Evolutionary conservation across 1,284 basidiomycete genomes (phyloP), one percentile per base, ranked within the genome.

Genomic region (Irpex sp.): DNA sequence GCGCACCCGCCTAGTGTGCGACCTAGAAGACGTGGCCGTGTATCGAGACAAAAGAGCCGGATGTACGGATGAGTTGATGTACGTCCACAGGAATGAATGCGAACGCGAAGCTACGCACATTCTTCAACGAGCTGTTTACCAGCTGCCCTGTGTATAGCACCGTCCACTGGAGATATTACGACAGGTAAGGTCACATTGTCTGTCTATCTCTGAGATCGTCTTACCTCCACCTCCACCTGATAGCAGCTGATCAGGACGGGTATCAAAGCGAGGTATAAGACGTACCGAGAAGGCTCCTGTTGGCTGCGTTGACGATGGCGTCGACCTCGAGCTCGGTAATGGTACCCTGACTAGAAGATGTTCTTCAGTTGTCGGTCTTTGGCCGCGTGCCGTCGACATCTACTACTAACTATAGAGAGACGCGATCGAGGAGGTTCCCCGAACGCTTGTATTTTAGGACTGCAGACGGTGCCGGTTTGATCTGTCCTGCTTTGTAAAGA

Each of bases 301-400:
- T 95, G 4, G 94, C 94, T 6, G 94, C 95, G 72, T 96, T 97
- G 59, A 96, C 94, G 64, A 97, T 92, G 31, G 87, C 82, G 72
- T 94, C 92, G 7, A 92, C 77, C 58, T 86, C 78, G 31, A 94
- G 73, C 64, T 80, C 78, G 5, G 92, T 94, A 65, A 94, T 93
- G 73, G 94, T 89, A 48, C 89, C 91, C 70, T 88, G 85, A 70
- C 92, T 93, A 70, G 38, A 13, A 61, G 60, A 44, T 44, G 40
- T 15, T n/a, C 37, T 21, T 58, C 44, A 47, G 44, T n/a, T 47
- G 44, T 26, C 26, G 26, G 3, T 2, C 44, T 47, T 47, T 47
- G 44, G 5, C 44, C 44, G 26, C 26, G 26, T 26, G 26, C 26
- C 26, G 26, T 26, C 26, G 26, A 2, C 26, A 26, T 26, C 26